A percentile compares a stretch with the other conserved stretches of the same genome.
Conservation (phyloP, 495 filamentous ascomycete genomes). For the Oidiodendron maius region DNA sequence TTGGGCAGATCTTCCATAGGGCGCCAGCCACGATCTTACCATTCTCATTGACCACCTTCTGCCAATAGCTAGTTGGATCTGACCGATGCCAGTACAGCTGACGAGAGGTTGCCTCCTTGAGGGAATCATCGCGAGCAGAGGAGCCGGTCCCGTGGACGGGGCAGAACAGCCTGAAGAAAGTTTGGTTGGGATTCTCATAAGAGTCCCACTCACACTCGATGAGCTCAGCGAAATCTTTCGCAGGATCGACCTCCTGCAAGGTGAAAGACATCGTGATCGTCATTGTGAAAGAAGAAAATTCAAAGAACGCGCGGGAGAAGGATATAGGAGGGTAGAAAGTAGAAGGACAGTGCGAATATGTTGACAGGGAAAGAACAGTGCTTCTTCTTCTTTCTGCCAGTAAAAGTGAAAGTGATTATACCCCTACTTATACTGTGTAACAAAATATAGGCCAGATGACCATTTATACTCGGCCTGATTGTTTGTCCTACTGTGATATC, state of each 20-base stretch:
- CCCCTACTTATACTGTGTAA: too few relatives aligned
- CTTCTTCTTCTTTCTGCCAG: too few relatives aligned
- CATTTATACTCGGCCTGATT: too few relatives aligned
- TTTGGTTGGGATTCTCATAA: background rate
- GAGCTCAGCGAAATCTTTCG: background rate
- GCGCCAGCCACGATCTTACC: slow-evolving; percentile 28
- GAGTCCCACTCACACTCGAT: background rate
- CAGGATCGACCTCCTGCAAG: background rate
- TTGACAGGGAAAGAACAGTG: background rate
- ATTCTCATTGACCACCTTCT: slow-evolving; percentile 30
- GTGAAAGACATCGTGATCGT: background rate
- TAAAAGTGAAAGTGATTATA: too few relatives aligned
- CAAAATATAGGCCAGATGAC: too few relatives aligned
- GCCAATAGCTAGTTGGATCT: slow-evolving; percentile 20
- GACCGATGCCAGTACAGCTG: slow-evolving; percentile 9
- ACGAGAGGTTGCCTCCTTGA: background rate
- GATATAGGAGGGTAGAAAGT: background rate
- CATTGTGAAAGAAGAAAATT: background rate
- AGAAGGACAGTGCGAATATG: background rate
- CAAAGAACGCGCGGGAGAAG: background rate
- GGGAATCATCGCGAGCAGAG: background rate
- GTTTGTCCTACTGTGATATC: too few relatives aligned
- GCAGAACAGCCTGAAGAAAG: background rate
- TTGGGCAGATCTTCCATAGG: slow-evolving; percentile 27
- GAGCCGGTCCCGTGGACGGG: background rate